Evolutionary conservation across 257 asterid species (phyloP).

Genomic region (Penstemon newberryi): DNA sequence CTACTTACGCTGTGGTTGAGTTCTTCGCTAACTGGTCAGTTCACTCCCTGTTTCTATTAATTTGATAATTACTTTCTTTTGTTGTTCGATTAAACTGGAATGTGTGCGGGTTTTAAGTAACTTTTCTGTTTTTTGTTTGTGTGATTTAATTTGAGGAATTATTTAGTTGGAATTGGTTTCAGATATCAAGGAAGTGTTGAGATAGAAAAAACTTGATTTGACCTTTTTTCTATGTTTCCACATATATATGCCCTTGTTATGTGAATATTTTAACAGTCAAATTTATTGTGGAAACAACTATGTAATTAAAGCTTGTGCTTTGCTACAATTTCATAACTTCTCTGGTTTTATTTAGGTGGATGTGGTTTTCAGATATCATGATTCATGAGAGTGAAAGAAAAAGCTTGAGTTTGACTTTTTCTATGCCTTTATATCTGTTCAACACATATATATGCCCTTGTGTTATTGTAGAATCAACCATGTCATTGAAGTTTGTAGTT

Average conservation of each 20-base stretch:
- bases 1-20: constrained; percentile 73
- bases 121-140: too few species aligned
- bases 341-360: too few species aligned
- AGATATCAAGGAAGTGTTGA: neutral
- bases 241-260: constrained; percentile 14
- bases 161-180: too few species aligned
- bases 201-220: constrained; percentile 9
- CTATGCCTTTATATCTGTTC: too few species aligned
- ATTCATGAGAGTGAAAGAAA: too few species aligned
- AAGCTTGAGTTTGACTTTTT: too few species aligned
- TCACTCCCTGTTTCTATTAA: neutral
- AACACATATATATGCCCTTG: too few species aligned
- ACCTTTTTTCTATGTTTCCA: neutral
- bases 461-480: too few species aligned
- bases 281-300: constrained; percentile 12
- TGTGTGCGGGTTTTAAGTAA: neutral
- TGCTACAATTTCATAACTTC: neutral
- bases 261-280: neutral
- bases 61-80: neutral
- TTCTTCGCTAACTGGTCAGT: constrained; percentile 89
- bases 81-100: neutral
- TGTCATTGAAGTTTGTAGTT: too few species aligned
- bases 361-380: too few species aligned
- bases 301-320: constrained; percentile 14
- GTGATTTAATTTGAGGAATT: too few species aligned